phyloP scores from a whole-genome alignment of 805 yeast genomes.

The Saturnispora mendoncae region DNA sequence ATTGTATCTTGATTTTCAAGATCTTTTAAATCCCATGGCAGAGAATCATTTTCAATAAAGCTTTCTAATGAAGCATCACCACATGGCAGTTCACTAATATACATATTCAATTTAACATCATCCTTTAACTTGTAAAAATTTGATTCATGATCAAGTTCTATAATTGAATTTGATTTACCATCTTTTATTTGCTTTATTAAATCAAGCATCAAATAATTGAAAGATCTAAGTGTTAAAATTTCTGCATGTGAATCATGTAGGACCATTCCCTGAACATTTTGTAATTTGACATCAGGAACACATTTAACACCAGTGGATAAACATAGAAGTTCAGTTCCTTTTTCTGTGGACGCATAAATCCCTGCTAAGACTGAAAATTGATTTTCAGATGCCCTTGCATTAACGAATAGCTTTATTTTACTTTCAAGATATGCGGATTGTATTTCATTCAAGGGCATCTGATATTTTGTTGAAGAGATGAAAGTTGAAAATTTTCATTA shows the following conservation, averaged over 20 bases:
- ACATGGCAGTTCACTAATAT: conserved; percentile 75
- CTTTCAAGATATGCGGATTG: background rate
- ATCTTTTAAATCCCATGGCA: conserved; percentile 16
- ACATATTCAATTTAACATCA: conserved; percentile 44
- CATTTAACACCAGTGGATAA: conserved; percentile 71
- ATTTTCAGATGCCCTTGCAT: conserved; percentile 41
- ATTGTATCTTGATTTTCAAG: conserved; percentile 16
- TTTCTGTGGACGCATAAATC: conserved; percentile 33
- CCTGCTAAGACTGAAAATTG: conserved; percentile 89
- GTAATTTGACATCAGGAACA: conserved; percentile 43
- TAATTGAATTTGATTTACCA: conserved; percentile 12
- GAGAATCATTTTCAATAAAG: conserved; percentile 20
- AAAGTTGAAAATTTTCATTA: background rate
- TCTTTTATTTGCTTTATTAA: conserved; percentile 31
- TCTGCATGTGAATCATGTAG: conserved; percentile 93
- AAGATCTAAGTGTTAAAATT: conserved; percentile 58
- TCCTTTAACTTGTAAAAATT: conserved; percentile 27
- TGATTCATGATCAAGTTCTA: conserved; percentile 1
- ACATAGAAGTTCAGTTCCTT: conserved; percentile 3
- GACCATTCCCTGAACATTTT: conserved; percentile 40
- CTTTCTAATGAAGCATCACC: conserved; percentile 75
- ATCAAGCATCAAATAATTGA: conserved; percentile 52
- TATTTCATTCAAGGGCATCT: conserved; percentile 3
- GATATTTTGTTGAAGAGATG: background rate
- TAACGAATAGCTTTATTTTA: conserved; percentile 2